Base-by-base conservation (phyloP, 768 basidiomycete genomes). In the Omphalotus guepiniiformis region DNA sequence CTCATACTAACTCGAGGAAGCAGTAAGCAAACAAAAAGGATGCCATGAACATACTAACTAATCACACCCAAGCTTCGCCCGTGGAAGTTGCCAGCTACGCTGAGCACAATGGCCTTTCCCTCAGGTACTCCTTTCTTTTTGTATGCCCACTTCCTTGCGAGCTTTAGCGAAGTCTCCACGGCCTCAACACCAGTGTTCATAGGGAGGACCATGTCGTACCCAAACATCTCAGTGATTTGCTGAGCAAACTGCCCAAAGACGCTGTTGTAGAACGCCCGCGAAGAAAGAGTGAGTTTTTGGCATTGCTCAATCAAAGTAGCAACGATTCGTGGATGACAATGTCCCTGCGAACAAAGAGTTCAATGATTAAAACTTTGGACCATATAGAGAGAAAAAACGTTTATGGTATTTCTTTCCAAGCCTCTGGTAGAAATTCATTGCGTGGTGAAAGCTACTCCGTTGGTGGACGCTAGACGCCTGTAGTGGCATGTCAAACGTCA, bases 121-220 rank as follows among this genome's bases (percentile, higher is more conserved):
- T 83, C 82, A 40, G 80, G 72, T 26, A 91, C 84, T 34, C 80
- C 83, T 72, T 92, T 98, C 69, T 79, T 79, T 71, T 76, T 76
- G 68, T 98, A 97, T 2, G 88, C 95, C 96, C 96, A 98, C 71
- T 97, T 97, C 55, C 96, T 71, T 0, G 96, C 85, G 15, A 98
- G 76, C 75, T 99, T 99, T 63, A 99, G 66, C n/a, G 85, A 82
- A 0, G 94, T 96, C 71, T 99, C 96, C 46, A 98, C 96, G 6
- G 96, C 96, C 61, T 99, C 96, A 1, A 93, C 93, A 38, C 95
- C 95, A 1, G 95, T 98, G 75, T 99, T 99, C 93, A 98, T 96
- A 19, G 95, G 94, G 7, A 98, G 74, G 2, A 96, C 92, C 83
- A 93, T 93, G 53, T 95, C 94, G 64, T 88, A 97, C 11, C 85